Conservation (phyloP, 108 stramenopile genomes). For the Aurantiochytrium sp. region DNA sequence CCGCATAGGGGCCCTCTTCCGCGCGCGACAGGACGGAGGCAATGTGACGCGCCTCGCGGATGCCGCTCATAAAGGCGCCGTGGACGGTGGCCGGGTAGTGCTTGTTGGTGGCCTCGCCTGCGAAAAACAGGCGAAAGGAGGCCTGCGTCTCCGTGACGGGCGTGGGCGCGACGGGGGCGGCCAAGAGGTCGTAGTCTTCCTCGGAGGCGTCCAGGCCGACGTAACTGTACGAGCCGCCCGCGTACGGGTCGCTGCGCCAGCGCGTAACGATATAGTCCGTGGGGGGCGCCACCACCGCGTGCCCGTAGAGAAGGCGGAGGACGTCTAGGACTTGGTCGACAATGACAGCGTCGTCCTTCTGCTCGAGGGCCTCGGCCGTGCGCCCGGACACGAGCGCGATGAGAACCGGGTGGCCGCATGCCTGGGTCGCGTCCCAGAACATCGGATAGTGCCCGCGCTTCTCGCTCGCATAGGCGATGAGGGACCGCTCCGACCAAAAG, state of each 20-base stretch:
- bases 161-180: constrained; percentile 40
- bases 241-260: constrained; percentile 24
- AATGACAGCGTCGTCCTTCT: constrained; percentile 31
- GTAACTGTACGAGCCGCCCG: not conserved
- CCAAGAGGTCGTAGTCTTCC: constrained; percentile 42
- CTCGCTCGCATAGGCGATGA: constrained; percentile 43
- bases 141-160: not conserved
- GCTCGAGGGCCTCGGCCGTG: constrained; percentile 38
- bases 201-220: constrained; percentile 22
- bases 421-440: constrained; percentile 39
- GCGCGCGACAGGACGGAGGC: not conserved
- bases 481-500: constrained; percentile 40
- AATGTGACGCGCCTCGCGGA: constrained; percentile 69
- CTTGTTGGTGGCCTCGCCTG: constrained; percentile 85
- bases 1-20: not conserved
- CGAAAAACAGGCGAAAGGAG: constrained; percentile 64
- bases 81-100: constrained; percentile 86
- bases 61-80: constrained; percentile 79
- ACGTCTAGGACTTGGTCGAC: constrained; percentile 30
- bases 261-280: constrained; percentile 33
- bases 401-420: constrained; percentile 34
- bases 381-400: constrained; percentile 45
- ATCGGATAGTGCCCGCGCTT: constrained; percentile 38
- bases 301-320: constrained; percentile 26
- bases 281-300: constrained; percentile 13